Base-by-base conservation (phyloP, 2,329 filamentous ascomycete genomes). In the Diaporthe australafricana region DNA sequence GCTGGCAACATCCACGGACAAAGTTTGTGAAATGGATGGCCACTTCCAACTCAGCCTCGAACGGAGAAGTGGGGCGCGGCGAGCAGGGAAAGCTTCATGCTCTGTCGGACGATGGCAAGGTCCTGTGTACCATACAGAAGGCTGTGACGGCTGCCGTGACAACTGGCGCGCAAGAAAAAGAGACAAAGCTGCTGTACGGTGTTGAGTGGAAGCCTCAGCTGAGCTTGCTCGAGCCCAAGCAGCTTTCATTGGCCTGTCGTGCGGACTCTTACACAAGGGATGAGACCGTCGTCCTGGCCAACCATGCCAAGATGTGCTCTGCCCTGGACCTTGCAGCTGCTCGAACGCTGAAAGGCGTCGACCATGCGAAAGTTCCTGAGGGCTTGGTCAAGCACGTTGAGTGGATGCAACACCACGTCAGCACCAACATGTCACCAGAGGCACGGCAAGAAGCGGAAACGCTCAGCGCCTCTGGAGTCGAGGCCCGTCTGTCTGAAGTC, bases 161-260 rank as follows among this genome's bases (percentile, higher is more conserved):
- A 1, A 76, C 73, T 57, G 73, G 73, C 1, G 68, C 71, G 3
- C 72, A 75, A 12, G 57, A 60, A 8, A 53, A 69, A 5, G 63
- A 70, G 1, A 77, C 77, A 67, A 81, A 79, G 55, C 70, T 83
- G 52, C 71, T 83, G 12, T 77, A 83, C 60, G 77, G 73, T 8
- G 72, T 82, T 40, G 78, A 81, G 32, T 84, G 82, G 82, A 81
- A 81, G 71, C 82, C 82, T 0, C 80, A 83, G 65, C 74, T 83
- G 25, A 81, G 80, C 74, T 52, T 82, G n/a, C 75, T 83, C 17
- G 72, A 74, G 20, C 74, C 75, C 12, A 32, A 77, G 50, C 77
- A 82, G 70, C 74, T 83, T 11, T 65, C 55, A 7, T 50, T 56
- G 2, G 63, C 72, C 1, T 82, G 79, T 62, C 55, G 74, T 16